Evolutionary conservation across 768 basidiomycete genomes (phyloP).

Genomic region (Leccinellum albellum): DNA sequence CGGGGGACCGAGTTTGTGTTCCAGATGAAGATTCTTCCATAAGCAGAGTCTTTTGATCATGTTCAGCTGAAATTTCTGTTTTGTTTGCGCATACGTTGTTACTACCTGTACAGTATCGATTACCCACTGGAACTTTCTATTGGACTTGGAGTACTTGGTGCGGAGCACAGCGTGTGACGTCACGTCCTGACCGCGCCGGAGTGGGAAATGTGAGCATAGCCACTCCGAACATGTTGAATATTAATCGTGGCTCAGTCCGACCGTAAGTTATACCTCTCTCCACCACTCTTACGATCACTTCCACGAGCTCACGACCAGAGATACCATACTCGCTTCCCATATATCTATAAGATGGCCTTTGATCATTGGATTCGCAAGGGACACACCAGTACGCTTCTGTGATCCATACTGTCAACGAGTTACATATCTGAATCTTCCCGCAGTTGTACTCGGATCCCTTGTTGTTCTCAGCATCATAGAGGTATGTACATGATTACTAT

Average conservation of each 20-base stretch:
- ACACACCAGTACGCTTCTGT: conserved; percentile 46
- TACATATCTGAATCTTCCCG: conserved; percentile 29
- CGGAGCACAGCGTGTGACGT: conserved; percentile 11
- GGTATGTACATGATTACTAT: conserved; percentile 33
- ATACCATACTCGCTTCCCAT: conserved; percentile 10
- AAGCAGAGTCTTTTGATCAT: conserved; percentile 24
- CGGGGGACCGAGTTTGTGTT: conserved; percentile 58
- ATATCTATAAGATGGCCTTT: conserved; percentile 31
- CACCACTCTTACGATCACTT: conserved; percentile 17
- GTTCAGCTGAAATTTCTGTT: not conserved
- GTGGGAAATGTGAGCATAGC: conserved; percentile 22
- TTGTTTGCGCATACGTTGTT: conserved; percentile 7
- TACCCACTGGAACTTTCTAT: not conserved
- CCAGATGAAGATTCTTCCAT: conserved; percentile 40
- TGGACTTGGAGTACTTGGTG: too few species aligned
- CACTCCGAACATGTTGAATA: conserved; percentile 22
- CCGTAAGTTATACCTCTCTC: not conserved
- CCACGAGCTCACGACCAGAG: conserved; percentile 29
- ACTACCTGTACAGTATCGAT: conserved; percentile 19
- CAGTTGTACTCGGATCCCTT: conserved; percentile 47
- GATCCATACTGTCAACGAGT: not conserved
- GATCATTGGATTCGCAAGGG: conserved; percentile 46
- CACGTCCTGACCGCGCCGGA: conserved; percentile 5
- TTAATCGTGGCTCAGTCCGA: conserved; percentile 8
- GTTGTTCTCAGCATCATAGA: conserved; percentile 64